Percentiles rank a stretch among this genome's conserved stretches.
Conservation (phyloP, 306 rosid species). For the Casuarina equisetifolia region DNA sequence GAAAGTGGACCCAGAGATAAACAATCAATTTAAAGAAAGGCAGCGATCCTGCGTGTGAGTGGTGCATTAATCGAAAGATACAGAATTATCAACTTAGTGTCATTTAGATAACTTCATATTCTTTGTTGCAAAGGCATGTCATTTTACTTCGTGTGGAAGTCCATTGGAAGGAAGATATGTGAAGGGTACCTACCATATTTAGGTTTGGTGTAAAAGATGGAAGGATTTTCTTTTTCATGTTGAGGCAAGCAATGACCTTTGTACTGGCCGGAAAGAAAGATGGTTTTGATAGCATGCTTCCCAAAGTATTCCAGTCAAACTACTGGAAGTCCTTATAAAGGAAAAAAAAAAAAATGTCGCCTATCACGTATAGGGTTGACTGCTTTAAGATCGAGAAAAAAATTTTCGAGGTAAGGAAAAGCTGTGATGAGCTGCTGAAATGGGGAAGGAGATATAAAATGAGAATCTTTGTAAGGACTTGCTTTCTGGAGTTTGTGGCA, state of each 20-base stretch:
- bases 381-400: neutral
- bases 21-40: no score
- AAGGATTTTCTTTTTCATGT: no score
- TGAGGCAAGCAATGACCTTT: no score
- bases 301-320: neutral
- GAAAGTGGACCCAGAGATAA: no score
- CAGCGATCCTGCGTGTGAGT: no score
- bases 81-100: neutral
- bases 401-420: neutral
- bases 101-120: slow-evolving; percentile 7
- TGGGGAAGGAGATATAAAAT: neutral
- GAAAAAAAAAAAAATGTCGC: neutral
- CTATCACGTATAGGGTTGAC: neutral
- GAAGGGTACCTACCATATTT: neutral
- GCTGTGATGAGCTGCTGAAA: neutral
- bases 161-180: neutral
- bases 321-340: neutral
- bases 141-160: neutral
- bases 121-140: neutral
- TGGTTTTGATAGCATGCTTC: neutral
- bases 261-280: no score
- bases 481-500: neutral
- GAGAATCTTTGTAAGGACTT: neutral
- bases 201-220: no score
- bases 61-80: no score